Percentiles rank a stretch among this genome's conserved stretches.
Conservation (phyloP, 805 yeast species). For the Saturnispora zaruensis region DNA sequence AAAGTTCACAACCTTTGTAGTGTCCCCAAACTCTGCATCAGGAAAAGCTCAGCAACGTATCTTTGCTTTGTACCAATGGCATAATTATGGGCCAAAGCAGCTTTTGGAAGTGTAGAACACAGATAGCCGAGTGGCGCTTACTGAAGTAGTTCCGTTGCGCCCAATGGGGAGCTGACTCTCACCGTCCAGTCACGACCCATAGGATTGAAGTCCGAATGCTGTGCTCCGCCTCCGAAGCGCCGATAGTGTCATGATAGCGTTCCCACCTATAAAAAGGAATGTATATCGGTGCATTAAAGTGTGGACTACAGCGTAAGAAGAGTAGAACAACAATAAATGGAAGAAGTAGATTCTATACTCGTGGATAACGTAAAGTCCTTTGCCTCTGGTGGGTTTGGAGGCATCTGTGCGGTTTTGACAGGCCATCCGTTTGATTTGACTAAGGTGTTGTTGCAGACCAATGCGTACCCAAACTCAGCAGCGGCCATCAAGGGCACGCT, state of each 20-base stretch:
- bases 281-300: background rate
- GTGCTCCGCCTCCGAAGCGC: constrained; percentile 4
- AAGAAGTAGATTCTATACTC: constrained; percentile 31
- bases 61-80: background rate
- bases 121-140: background rate
- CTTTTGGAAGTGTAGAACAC: too few species aligned
- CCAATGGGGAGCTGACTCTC: background rate
- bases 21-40: background rate
- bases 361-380: constrained; percentile 81
- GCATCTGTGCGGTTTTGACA: constrained; percentile 87
- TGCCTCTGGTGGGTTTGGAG: constrained; percentile 93
- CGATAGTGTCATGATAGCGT: background rate
- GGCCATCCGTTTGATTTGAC: constrained; percentile 96
- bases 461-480: constrained; percentile 51
- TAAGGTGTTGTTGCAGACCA: constrained; percentile 86
- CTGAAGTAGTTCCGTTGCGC: background rate
- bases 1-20: background rate
- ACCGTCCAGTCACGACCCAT: background rate
- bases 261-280: background rate
- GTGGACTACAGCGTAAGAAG: too few species aligned
- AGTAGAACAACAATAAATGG: constrained; percentile 15
- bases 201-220: background rate
- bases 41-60: background rate
- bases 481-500: constrained; percentile 66
- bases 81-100: background rate